Base-by-base conservation (phyloP, 345 rosid genomes). In the Hibiscus trionum region DNA sequence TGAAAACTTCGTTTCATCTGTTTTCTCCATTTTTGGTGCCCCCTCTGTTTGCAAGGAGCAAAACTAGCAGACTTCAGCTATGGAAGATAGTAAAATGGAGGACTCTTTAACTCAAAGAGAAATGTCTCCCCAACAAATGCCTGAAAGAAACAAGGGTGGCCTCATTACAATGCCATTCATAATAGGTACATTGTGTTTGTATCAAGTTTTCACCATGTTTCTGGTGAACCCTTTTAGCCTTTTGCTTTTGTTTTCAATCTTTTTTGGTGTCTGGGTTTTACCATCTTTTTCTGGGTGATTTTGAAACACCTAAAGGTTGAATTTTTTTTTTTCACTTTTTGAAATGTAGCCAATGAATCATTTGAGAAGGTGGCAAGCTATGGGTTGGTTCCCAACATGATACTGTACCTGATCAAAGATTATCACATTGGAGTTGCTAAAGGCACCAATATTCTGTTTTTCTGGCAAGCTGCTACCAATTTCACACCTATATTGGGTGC, bases 291-390 rank as follows among this genome's bases (percentile, higher is more conserved):
- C 35, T 10, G 24, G 24, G 24, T 21, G 24, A 21, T 21, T 21
- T 21, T 21, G 24, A 21, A 21, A 21, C 24, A 21, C 12, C 2
- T 10, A 12, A 12, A 10, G 4, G 50, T 50, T 11, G 56, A 61
- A 66, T 59, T 31, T 33, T 12, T 33, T 52, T 33, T 15, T 44
- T 44, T 4, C 16, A 3, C 52, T 47, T 3, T 58, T 75, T 33
- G 27, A 73, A 60, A 60, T 21, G 50, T 80, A 90, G 96, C 86
- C 59, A 90, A 90, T 69, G 96, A 90, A 85, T 87, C 91, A 35
- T 84, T 90, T 27, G 96, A 90, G 86, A 87, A 85, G 80, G 90
- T 90, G 79, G 87, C 96, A 33, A 87, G 93, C 73, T 90, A 90
- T 78, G 96, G 96, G 37, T 58, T 90, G 72, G 7, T 79, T 52